phyloP scores from a whole-genome alignment of 345 rosid genomes.

The Raphanus raphanistrum region DNA sequence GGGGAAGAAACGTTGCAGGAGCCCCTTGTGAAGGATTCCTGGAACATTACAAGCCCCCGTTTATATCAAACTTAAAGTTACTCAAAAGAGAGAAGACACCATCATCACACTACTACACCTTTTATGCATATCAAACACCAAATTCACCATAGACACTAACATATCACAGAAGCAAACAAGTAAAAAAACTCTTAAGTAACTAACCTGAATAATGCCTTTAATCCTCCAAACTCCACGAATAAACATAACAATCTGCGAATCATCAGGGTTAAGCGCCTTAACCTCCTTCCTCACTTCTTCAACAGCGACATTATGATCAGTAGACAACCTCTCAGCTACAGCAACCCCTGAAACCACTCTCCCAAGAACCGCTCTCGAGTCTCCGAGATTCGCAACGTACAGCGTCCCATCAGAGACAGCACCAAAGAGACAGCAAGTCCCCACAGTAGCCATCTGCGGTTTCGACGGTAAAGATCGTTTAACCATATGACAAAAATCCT shows the following conservation, averaged over 20 bases:
- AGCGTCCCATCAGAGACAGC: constrained; percentile 69
- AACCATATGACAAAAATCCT: constrained; percentile 81
- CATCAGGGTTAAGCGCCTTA: constrained; percentile 93
- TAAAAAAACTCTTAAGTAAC: neutral
- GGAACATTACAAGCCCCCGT: constrained; percentile 43
- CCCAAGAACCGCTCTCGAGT: constrained; percentile 95
- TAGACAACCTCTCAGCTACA: constrained; percentile 82
- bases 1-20: constrained; percentile 44
- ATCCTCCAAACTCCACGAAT: constrained; percentile 96
- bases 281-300: constrained; percentile 97
- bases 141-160: neutral
- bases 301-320: constrained; percentile 91
- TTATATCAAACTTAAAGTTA: neutral
- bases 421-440: constrained; percentile 94
- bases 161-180: neutral
- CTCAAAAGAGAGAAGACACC: neutral
- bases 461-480: constrained; percentile 55
- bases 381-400: constrained; percentile 93
- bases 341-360: constrained; percentile 50
- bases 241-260: constrained; percentile 77
- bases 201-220: constrained; percentile 97
- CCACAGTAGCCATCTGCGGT: constrained; percentile 92
- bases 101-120: neutral
- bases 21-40: constrained; percentile 48
- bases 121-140: neutral